Base-by-base conservation (phyloP, 1,284 basidiomycete genomes). In the Fistulina hepatica region DNA sequence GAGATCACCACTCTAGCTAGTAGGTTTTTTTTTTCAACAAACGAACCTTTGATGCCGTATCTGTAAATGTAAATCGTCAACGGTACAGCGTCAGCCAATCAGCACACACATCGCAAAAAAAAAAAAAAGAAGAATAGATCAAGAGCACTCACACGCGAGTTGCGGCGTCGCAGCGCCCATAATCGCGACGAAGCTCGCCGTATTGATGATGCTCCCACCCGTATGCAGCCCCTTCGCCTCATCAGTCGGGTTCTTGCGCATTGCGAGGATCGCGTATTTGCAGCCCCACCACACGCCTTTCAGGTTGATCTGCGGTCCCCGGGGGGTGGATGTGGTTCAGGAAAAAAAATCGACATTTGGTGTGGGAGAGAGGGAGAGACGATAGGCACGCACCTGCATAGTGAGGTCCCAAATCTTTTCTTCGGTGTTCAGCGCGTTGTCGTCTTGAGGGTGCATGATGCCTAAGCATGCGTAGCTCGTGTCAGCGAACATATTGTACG, bases 201-300 rank as follows among this genome's bases (percentile, higher is more conserved):
- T 94, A 64, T 97, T 97, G 65, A 97, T 97, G 62, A 97, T 91
- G 51, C 84, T 90, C 42, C 93, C 93, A 39, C 92, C 92, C 15
- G 65, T 63, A 50, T 76, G 79, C 12, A 95, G 72, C 5, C 84
- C 84, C 59, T 83, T 90, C 40, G 71, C 61, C 46, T 73, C 73
- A 46, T 95, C 91, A 30, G 74, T 73, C 10, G 85, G 75, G 62
- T 97, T 97, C 47, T 88, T 65, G 45, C 89, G 79, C 93, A 97
- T 97, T 17, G 93, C 94, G 39, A 82, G 67, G 54, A 97, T 92
- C 6, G 91, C 93, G 55, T 97, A 82, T 62, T 97, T 95, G 72
- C 85, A 93, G 32, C 94, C 93, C 79, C 83, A 97, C 93, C 93
- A 97, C 42, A 97, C 94, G 39, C 93, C 93, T 63, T 97, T 97